These are phyloP conservation scores for Amorphotheca resinae DNA, from an alignment of 495 filamentous ascomycete species.

Conservation along the genomic window DNA sequence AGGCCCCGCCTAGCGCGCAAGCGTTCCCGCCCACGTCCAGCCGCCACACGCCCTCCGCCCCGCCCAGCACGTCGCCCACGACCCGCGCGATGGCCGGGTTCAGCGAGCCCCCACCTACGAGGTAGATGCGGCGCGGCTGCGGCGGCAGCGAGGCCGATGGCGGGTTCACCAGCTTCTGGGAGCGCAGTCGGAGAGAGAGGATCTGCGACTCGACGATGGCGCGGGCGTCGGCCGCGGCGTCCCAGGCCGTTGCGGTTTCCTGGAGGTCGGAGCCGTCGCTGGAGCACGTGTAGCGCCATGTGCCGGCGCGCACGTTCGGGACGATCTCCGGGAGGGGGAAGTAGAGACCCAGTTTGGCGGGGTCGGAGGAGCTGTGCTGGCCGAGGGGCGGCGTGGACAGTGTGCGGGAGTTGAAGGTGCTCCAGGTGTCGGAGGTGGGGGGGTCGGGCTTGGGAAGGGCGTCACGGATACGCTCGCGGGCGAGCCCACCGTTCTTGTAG, in stretches of 20 bases:
- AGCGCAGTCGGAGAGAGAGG: slow-evolving; percentile 76
- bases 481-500: slow-evolving; percentile 95
- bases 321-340: slow-evolving; percentile 95
- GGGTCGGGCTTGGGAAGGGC: slow-evolving; percentile 32
- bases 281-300: slow-evolving; percentile 68
- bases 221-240: slow-evolving; percentile 58
- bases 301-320: slow-evolving; percentile 70
- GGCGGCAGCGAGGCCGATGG: slow-evolving; percentile 44
- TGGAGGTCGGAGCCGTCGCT: slow-evolving; percentile 33
- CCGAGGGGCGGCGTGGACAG: slow-evolving; percentile 54
- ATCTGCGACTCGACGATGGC: slow-evolving; percentile 90
- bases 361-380: slow-evolving; percentile 36
- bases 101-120: slow-evolving; percentile 80
- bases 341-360: slow-evolving; percentile 75
- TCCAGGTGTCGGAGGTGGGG: slow-evolving; percentile 46
- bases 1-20: slow-evolving; percentile 89
- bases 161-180: slow-evolving; percentile 55
- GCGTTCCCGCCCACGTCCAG: slow-evolving; percentile 94
- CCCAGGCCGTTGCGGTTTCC: slow-evolving; percentile 34
- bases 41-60: slow-evolving; percentile 76
- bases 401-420: slow-evolving; percentile 58
- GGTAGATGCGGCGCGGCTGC: slow-evolving; percentile 81
- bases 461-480: slow-evolving; percentile 80
- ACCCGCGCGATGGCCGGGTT: slow-evolving; percentile 78
- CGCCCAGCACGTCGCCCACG: slow-evolving; percentile 77